Evolutionary conservation across 1,284 basidiomycete species (phyloP).

Genomic region (Rhodotorula sp.): DNA sequence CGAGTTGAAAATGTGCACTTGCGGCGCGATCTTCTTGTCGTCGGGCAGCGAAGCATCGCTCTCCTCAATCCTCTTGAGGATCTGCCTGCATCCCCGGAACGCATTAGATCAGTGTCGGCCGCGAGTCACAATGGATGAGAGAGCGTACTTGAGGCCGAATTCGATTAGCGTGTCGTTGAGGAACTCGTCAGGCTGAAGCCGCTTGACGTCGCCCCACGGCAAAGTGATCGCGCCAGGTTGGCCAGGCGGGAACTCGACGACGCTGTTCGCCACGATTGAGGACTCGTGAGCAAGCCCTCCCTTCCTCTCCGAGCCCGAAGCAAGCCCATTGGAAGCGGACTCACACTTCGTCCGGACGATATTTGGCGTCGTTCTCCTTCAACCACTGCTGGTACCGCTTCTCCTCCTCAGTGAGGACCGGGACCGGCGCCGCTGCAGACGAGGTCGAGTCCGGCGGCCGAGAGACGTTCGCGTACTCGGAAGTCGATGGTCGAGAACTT

Average conservation of each 20-base stretch:
- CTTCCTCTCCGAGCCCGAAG: no score
- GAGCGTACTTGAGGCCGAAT: conserved; percentile 80
- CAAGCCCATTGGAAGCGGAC: not conserved
- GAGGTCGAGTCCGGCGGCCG: no score
- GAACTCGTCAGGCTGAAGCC: conserved; percentile 72
- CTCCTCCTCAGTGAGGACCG: not conserved
- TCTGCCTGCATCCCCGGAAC: conserved; percentile 56
- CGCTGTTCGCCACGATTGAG: conserved; percentile 7
- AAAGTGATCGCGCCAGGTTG: conserved; percentile 38
- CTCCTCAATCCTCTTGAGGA: conserved; percentile 53
- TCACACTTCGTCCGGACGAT: conserved; percentile 19
- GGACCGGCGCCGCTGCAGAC: not conserved
- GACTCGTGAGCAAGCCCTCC: no score
- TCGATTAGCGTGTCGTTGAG: conserved; percentile 96
- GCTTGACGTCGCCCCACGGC: conserved; percentile 62
- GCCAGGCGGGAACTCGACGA: conserved; percentile 36
- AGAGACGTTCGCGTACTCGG: not conserved
- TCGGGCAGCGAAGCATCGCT: conserved; percentile 31
- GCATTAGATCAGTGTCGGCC: not conserved
- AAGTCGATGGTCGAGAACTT: conserved; percentile 4
- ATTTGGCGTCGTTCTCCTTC: not conserved
- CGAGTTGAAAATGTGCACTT: conserved; percentile 89
- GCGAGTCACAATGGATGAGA: no score
- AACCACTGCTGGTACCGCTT: not conserved
- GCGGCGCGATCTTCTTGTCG: conserved; percentile 63